Base-by-base conservation (phyloP, 1,284 basidiomycete species). In the Fistulinella cinereoalba region DNA sequence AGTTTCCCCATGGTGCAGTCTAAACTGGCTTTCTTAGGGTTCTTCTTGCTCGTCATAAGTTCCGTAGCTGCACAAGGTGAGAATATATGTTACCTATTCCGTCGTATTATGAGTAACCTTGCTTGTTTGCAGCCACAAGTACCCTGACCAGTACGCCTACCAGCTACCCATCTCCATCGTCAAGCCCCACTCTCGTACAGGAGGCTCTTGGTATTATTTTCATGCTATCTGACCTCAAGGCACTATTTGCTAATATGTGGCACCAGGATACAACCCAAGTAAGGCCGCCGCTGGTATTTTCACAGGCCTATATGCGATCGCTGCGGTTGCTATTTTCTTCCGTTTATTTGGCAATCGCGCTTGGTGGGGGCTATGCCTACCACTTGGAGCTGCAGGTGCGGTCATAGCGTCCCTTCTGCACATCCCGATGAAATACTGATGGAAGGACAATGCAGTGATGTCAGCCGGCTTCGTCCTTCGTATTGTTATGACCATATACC, bases 281-380 rank as follows among this genome's bases (percentile, higher is more conserved):
- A 55, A 54, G 36, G 29, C 25, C 3, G 55, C 53, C 0, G 60
- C 64, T 18, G 51, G 44, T 2, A 49, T 60, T 11, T 62, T 55
- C 15, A 50, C 49, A 1, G 51, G 27, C 10, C 45, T 66, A 11
- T 66, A 58, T 43, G 39, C 46, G 25, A 31, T 61, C 25, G 31
- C 41, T n/a, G 45, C 50, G 4, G 0, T 52, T 11, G 21, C 51
- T 18, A 27, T 58, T 12, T 55, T 57, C 29, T 44, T 44, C 18
- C 52, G 52, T 15, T 24, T 65, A 7, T 51, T 47, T 33, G 12
- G 43, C 29, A 45, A 51, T 16, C 56, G 52, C 15, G 23, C 57
- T 21, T 61, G 62, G 64, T 65, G 64, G 64, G 64, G 57, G 28
- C 41, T 66, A 25, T 67, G 53, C 47, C 56, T 67, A 8, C 64